A percentile compares a stretch with the other conserved stretches of the same genome.
phyloP scores from a whole-genome alignment of 495 filamentous ascomycete species.

The Pseudoneurospora amorphoporcata region DNA sequence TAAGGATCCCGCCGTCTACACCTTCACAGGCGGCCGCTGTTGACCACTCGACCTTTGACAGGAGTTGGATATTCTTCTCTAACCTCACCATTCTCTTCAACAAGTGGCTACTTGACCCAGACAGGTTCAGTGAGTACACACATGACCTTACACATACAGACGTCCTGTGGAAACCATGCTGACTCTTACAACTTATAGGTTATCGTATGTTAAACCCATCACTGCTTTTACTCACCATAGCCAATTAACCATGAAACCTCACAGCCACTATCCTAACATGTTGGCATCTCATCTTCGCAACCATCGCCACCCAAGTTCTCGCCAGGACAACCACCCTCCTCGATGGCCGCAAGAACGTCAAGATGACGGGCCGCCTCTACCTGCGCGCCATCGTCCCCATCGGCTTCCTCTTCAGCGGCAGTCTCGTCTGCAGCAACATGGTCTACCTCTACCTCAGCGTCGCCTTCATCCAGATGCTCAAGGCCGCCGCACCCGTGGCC shows the following conservation, averaged over 20 bases:
- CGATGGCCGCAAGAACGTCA: conserved; percentile 55
- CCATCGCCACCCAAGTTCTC: conserved; percentile 61
- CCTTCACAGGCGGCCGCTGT: neutral
- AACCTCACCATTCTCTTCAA: conserved; percentile 90
- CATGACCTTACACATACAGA: neutral
- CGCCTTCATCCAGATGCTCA: conserved; percentile 76
- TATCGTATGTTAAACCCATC: conserved; percentile 16
- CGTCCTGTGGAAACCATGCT: conserved; percentile 1
- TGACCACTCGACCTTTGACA: conserved; percentile 19
- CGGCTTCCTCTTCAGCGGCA: conserved; percentile 60
- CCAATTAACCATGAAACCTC: neutral
- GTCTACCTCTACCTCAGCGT: conserved; percentile 69
- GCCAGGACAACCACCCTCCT: conserved; percentile 57
- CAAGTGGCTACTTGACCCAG: conserved; percentile 74
- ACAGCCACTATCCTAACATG: conserved; percentile 52
- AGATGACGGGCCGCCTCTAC: conserved; percentile 60
- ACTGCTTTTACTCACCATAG: neutral
- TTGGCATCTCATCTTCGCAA: conserved; percentile 70
- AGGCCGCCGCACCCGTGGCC: conserved; percentile 60
- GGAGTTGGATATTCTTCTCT: conserved; percentile 80
- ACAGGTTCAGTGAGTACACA: conserved; percentile 62
- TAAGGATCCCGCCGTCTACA: neutral
- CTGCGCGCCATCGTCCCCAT: conserved; percentile 65
- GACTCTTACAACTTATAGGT: conserved; percentile 10
- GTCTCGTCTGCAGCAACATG: conserved; percentile 62